Base-by-base conservation (phyloP, 768 basidiomycete genomes). In the Leccinum subgranulosum region DNA sequence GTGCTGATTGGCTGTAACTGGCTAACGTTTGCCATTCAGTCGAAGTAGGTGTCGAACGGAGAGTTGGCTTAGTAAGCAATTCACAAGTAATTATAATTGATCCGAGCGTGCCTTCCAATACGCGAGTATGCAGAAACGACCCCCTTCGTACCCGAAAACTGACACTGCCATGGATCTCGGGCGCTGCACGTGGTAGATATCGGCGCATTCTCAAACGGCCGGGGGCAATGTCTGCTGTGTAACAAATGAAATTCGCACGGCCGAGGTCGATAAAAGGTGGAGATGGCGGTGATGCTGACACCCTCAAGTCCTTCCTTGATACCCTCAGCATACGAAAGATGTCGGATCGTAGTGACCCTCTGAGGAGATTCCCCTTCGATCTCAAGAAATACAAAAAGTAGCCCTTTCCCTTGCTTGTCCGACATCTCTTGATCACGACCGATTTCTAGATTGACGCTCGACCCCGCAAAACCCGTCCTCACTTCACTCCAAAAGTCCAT, bases 301-400 rank as follows among this genome's bases (percentile, higher is more conserved):
- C n/a, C 6, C 15, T 25, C 21, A 29, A 33, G 31, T 14, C 31
- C 27, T 52, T 46, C 10, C 17, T 43, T 48, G n/a, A 49, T 7
- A 23, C 49, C 15, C n/a, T 58, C 14, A 23, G 34, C 34, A 6
- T 33, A n/a, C 36, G 66, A 60, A 73, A 69, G 66, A 80, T 79
- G 76, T 9, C 41, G 1, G 52, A 41, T 74, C 29, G 31, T 5
- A 11, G 31, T 12, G 75, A 70, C 64, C 71, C 76, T 61, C 66
- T 76, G 56, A 74, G 70, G 52, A 67, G 72, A 55, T 92, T 92
- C 77, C 90, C 90, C 54, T 84, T 93, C 68, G 89, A 92, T 74
- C 85, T 93, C 71, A 81, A 76, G 58, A 76, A 84, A 64, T 90
- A 85, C 77, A 86, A 89, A 74, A 86, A 86, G 89, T 90, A 66